Evolutionary conservation across 78 protist species (phyloP).

Genomic region (Paulinella micropora): DNA sequence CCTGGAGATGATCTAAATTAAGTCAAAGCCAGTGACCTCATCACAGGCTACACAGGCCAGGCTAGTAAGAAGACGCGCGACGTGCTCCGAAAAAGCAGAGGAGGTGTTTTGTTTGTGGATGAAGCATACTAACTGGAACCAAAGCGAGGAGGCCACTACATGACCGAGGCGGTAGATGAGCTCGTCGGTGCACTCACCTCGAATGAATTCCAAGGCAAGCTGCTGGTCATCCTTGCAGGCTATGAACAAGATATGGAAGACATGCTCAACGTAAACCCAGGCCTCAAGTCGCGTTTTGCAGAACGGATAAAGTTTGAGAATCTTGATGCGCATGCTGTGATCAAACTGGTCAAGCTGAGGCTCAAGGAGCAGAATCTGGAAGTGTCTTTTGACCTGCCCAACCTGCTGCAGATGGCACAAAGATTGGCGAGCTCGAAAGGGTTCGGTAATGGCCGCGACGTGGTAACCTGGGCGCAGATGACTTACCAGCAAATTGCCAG

Average conservation of each 20-base stretch:
- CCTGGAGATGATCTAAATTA: neutral
- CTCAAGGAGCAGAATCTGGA: no score
- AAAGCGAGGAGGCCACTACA: neutral
- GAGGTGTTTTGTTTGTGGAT: conserved; percentile 41
- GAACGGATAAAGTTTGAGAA: neutral
- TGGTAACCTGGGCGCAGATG: neutral
- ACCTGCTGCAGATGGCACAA: no score
- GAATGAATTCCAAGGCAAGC: neutral
- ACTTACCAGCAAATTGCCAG: neutral
- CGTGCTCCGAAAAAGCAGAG: no score
- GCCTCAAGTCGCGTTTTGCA: conserved; percentile 16
- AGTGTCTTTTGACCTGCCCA: no score
- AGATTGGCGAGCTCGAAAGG: neutral
- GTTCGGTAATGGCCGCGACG: neutral
- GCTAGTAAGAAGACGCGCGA: neutral
- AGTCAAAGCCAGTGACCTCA: neutral
- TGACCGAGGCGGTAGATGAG: conserved; percentile 7
- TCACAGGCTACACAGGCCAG: neutral
- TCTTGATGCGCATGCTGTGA: neutral
- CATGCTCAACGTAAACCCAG: conserved; percentile 13
- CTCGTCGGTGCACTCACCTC: neutral
- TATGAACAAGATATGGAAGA: conserved; percentile 6
- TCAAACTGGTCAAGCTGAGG: no score
- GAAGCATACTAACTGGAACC: conserved; percentile 34
- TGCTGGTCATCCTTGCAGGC: conserved; percentile 28